Base-by-base conservation (phyloP, 2,329 filamentous ascomycete species). In the Ustulina deusta region DNA sequence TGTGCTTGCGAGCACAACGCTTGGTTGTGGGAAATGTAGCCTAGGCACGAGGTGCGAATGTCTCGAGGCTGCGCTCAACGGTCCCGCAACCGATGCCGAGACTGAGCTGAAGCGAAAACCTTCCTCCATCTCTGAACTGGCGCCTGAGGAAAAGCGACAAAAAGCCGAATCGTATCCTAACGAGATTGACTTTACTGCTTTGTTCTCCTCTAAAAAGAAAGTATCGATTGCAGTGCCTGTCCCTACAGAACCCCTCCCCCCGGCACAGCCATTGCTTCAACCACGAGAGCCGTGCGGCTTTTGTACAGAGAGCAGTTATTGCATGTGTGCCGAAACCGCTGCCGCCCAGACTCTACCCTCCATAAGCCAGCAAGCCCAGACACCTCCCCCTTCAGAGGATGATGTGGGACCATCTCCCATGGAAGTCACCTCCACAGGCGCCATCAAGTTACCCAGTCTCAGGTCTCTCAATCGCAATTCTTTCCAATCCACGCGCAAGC, bases 221-320 rank as follows among this genome's bases (percentile, higher is more conserved):
- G 70, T 80, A 70, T 52, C 76, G 78, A 22, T 80, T 56, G 70
- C 79, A 52, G 62, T 72, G 52, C 61, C 74, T 22, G 49, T 68
- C 38, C 58, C 72, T 65, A 76, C 72, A 65, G 77, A 78, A 10
- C 77, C 81, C 20, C 75, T 81, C 1, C 65, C 65, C 7, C 29
- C 57, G n/a, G 15, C 63, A 44, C 69, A 66, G 48, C 51, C 69
- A 11, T 6, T 44, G 36, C 74, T 85, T 48, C 81, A 83, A 11
- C 83, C 86, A 5, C 86, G 88, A 69, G 92, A 95, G 73, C 86
- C 88, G 22, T 96, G 93, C 77, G 93, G 93, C 6, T 96, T 96
- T 81, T 96, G 93, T 79, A 88, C 90, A 69, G 91, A 94, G 67
- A 92, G 91, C 4, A 94, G 91, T 0, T 93, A 93, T 73, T 96